Base-by-base conservation (phyloP, 2,329 filamentous ascomycete species). In the Botrytis elliptica region DNA sequence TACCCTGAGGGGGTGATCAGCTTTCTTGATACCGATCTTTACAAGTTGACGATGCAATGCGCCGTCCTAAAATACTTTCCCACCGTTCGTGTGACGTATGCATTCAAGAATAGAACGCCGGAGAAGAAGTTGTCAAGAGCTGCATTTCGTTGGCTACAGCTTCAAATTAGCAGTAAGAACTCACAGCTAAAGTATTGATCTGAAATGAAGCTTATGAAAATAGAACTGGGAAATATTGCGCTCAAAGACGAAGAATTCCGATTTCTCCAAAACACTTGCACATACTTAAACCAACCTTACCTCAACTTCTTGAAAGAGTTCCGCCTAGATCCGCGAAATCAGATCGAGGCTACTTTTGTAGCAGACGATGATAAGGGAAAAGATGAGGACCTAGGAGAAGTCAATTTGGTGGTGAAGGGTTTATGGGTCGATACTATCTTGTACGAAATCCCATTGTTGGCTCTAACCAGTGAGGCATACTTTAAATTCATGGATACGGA, bases 1-100 rank as follows among this genome's bases (percentile, higher is more conserved):
- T 91, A 88, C 76, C 91, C 92, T 7, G 92, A 93, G 84, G 93
- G 93, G 70, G 89, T 95, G 81, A 92, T 90, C 80, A 95, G 93
- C 80, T 92, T 96, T 81, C 86, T 96, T 72, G 93, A 96, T 81
- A 95, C 92, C 25, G 89, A 91, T 78, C 81, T 99, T 75, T 99
- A 82, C 76, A 99, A 99, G 84, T 84, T 99, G 83, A 99, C 96
- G 33, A 99, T 99, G 96, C 96, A 99, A 91, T 97, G 93, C 81
- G 94, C 94, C 75, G 92, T 98, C 77, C 88, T 97, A 78, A 97
- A 97, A 83, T 97, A 95, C 85, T 98, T 97, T 83, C 92, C 92
- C 49, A 87, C 95, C 74, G 85, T 90, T 79, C 88, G 91, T 63
- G 96, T 98, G 74, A 94, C 93, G 4, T 99, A 98, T 81, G 90